Percentiles rank a stretch among this genome's conserved stretches.
These are phyloP conservation scores for Piloderma croceum DNA, from an alignment of 768 basidiomycete species.

Conservation along the genomic window DNA sequence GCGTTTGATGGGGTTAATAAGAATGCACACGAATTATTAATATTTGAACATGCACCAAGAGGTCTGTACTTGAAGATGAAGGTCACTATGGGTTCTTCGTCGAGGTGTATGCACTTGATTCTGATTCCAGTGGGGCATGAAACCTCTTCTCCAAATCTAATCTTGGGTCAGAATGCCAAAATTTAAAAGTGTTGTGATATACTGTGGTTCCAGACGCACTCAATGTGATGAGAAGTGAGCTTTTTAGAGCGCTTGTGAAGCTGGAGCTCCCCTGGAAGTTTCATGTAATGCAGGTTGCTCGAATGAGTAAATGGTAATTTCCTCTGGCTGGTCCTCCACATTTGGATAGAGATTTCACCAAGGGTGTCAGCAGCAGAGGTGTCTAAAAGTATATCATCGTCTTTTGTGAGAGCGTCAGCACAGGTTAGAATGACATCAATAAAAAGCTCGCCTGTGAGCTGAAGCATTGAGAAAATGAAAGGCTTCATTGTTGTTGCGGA, in stretches of 20 bases:
- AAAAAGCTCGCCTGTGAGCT: too few species aligned
- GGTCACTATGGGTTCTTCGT: neutral
- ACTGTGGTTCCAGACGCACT: too few species aligned
- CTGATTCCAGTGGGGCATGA: too few species aligned
- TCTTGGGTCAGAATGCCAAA: too few species aligned
- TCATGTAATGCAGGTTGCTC: neutral
- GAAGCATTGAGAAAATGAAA: too few species aligned
- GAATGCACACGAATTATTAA: neutral
- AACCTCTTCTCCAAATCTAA: too few species aligned
- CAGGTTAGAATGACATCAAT: too few species aligned
- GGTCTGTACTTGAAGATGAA: neutral
- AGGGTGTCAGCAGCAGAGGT: neutral
- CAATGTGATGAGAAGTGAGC: slow-evolving; percentile 8
- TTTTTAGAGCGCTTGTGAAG: slow-evolving; percentile 18
- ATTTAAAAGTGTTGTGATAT: too few species aligned
- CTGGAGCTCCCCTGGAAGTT: slow-evolving; percentile 2
- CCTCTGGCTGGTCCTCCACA: too few species aligned
- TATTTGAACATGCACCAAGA: neutral
- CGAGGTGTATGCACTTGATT: too few species aligned
- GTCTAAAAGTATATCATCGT: neutral
- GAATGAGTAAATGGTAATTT: neutral
- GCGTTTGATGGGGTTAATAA: neutral
- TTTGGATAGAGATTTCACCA: neutral
- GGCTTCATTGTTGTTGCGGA: too few species aligned
- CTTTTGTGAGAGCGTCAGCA: too few species aligned